phyloP scores from a whole-genome alignment of 2,329 filamentous ascomycete genomes.

The Emmonsiellopsis sp. region DNA sequence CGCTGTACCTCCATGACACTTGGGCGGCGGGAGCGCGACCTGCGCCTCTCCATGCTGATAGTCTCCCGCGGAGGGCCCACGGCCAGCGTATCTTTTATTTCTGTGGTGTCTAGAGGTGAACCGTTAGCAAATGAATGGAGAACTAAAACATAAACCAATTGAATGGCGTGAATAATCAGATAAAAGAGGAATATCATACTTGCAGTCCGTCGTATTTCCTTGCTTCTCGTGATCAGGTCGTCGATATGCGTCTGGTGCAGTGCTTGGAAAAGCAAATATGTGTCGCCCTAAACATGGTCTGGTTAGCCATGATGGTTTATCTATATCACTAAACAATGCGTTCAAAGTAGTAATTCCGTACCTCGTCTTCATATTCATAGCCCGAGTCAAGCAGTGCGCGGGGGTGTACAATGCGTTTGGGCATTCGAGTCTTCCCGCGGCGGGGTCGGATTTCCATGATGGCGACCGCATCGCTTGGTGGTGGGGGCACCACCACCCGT shows the following conservation, averaged over 20 bases:
- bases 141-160: no score
- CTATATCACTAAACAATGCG: background rate
- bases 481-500: conserved; percentile 5
- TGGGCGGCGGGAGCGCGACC: conserved; percentile 12
- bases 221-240: conserved; percentile 69
- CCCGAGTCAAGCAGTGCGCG: conserved; percentile 73
- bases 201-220: conserved; percentile 43
- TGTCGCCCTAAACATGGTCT: conserved; percentile 53
- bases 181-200: background rate
- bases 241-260: conserved; percentile 88
- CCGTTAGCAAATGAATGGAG: background rate
- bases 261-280: conserved; percentile 72
- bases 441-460: conserved; percentile 35
- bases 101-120: background rate
- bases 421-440: conserved; percentile 85
- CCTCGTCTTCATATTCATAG: conserved; percentile 82
- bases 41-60: conserved; percentile 26
- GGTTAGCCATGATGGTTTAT: conserved; percentile 24
- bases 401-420: conserved; percentile 68
- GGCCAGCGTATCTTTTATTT: conserved; percentile 1
- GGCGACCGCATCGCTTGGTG: background rate
- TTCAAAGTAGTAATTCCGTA: conserved; percentile 32
- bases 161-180: background rate
- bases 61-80: background rate
- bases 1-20: background rate